Conservation (phyloP, 371 early-diverging fungal species). For the Saksenaea oblongispora region DNA sequence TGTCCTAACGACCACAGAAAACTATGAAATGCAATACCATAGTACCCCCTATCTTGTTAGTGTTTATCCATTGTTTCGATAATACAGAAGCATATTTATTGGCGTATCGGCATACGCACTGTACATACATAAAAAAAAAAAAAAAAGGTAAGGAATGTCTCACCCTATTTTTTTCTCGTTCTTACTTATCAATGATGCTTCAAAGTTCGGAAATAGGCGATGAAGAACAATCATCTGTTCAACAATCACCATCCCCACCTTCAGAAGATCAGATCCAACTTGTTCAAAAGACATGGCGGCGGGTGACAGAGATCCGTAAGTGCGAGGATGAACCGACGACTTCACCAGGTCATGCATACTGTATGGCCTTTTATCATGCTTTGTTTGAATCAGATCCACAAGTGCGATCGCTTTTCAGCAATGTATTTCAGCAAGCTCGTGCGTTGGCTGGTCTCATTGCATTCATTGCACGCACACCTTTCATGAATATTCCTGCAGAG, state of each 20-base stretch:
- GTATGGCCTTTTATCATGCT: conserved; percentile 29
- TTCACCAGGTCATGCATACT: conserved; percentile 32
- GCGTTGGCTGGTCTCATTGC: conserved; percentile 37
- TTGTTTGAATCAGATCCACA: conserved; percentile 28
- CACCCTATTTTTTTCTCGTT: neutral
- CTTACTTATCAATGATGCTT: neutral
- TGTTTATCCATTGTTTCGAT: neutral
- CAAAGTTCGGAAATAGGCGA: neutral
- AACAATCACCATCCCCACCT: conserved; percentile 13
- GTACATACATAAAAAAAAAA: neutral
- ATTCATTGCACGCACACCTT: conserved; percentile 20
- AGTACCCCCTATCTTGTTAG: neutral
- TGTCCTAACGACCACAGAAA: too few species aligned
- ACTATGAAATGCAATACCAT: too few species aligned
- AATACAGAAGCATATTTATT: neutral
- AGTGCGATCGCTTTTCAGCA: conserved; percentile 19
- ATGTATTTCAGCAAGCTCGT: conserved; percentile 32
- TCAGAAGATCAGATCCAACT: conserved; percentile 26
- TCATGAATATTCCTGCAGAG: neutral
- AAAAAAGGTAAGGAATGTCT: neutral
- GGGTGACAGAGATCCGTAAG: conserved; percentile 20
- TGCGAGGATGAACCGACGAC: conserved; percentile 19
- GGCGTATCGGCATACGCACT: neutral
- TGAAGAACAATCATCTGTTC: neutral
- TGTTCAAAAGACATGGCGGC: conserved; percentile 30